Conservation (phyloP, 176 grass and related monocot species). For the Aegilops longissima region DNA sequence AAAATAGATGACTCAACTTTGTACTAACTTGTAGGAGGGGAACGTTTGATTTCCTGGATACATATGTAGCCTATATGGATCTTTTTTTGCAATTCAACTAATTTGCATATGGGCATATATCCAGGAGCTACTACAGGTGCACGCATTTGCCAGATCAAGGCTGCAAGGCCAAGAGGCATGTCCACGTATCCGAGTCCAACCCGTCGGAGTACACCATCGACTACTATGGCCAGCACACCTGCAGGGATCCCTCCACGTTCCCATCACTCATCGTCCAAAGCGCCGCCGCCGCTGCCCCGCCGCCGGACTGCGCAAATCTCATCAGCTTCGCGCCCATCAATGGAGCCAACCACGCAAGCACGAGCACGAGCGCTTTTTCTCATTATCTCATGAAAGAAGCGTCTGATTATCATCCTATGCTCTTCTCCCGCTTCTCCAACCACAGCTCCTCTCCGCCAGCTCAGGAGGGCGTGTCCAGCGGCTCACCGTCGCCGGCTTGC, state of each 20-base stretch:
- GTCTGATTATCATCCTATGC: background rate
- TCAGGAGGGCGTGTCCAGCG: conserved; percentile 3
- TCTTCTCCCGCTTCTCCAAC: background rate
- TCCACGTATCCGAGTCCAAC: conserved; percentile 57
- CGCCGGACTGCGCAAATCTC: conserved; percentile 4
- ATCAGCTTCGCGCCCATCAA: conserved; percentile 55
- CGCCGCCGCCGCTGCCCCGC: background rate
- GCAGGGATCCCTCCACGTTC: conserved; percentile 51
- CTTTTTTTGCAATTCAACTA: too few species aligned
- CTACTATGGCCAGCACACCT: conserved; percentile 85
- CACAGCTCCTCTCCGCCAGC: background rate
- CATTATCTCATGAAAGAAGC: background rate
- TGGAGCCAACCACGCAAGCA: background rate
- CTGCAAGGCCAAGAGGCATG: conserved; percentile 67
- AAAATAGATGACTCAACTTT: too few species aligned
- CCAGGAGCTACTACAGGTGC: conserved; percentile 92
- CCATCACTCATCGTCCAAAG: conserved; percentile 44
- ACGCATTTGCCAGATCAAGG: conserved; percentile 60
- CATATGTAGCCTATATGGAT: too few species aligned
- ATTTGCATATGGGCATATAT: background rate
- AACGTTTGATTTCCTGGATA: too few species aligned
- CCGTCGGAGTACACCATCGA: conserved; percentile 46
- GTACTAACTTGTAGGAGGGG: too few species aligned
- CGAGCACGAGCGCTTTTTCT: background rate
- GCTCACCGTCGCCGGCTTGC: background rate